phyloP scores from a whole-genome alignment of 139 green algal genomes.

The Auxenochlorella protothecoides region DNA sequence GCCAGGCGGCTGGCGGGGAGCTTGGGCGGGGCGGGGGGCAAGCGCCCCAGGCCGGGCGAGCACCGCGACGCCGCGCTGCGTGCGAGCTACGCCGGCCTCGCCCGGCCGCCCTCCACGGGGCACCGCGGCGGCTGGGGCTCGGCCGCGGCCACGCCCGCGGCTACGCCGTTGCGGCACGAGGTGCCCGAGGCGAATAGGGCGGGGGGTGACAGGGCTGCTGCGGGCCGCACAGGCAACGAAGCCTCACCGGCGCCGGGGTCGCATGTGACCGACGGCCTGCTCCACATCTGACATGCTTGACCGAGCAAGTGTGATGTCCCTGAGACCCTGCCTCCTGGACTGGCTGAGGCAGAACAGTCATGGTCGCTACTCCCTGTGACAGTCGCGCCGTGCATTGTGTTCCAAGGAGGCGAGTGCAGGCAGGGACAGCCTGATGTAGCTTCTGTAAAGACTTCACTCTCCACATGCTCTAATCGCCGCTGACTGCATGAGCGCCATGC shows the following conservation, averaged over 20 bases:
- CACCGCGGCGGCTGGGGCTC: constrained; percentile 8
- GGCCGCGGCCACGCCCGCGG: constrained; percentile 11
- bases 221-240: background rate
- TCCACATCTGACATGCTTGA: constrained; percentile 2
- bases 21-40: background rate
- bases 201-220: background rate
- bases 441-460: too few relatives aligned
- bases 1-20: constrained; percentile 9
- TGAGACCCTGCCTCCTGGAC: too few relatives aligned
- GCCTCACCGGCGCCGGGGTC: background rate
- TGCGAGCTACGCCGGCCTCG: background rate
- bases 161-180: background rate
- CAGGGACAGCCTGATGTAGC: too few relatives aligned
- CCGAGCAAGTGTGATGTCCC: too few relatives aligned
- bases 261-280: constrained; percentile 10
- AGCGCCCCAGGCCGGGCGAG: background rate
- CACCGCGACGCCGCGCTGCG: constrained; percentile 4
- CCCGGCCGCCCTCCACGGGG: background rate
- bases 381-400: too few relatives aligned
- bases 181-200: background rate
- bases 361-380: too few relatives aligned
- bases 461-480: too few relatives aligned
- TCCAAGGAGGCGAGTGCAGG: too few relatives aligned
- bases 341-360: too few relatives aligned
- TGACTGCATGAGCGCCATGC: too few relatives aligned